phyloP scores from a whole-genome alignment of 2,329 filamentous ascomycete genomes.

The Hawksworthiomyces lignivorus region DNA sequence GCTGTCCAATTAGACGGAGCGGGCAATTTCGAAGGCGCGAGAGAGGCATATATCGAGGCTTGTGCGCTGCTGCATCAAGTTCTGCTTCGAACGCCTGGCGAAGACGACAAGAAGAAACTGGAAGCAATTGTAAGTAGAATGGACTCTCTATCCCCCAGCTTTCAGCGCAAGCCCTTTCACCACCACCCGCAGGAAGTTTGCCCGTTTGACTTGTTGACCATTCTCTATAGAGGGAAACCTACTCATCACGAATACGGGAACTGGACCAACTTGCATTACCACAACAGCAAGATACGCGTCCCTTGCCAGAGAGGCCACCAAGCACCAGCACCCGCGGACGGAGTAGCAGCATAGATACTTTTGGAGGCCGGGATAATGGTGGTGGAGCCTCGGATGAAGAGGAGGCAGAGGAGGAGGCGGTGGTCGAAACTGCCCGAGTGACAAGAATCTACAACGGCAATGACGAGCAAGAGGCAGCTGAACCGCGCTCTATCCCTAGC shows the following conservation, averaged over 20 bases:
- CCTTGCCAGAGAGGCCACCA: constrained; percentile 62
- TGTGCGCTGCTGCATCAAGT: constrained; percentile 84
- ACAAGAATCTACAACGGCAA: constrained; percentile 41
- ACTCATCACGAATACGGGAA: constrained; percentile 83
- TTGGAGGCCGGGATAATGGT: constrained; percentile 20
- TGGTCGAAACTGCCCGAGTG: constrained; percentile 45
- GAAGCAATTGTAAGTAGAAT: constrained; percentile 71
- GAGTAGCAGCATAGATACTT: constrained; percentile 18
- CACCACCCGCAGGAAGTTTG: too few species aligned
- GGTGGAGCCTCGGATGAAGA: background rate
- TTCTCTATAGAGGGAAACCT: constrained; percentile 65
- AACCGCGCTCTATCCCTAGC: constrained; percentile 17
- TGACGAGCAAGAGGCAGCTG: constrained; percentile 11
- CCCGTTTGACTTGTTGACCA: background rate
- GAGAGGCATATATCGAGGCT: constrained; percentile 84
- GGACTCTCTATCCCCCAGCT: too few species aligned
- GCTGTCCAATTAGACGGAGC: constrained; percentile 95
- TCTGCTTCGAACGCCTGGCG: constrained; percentile 71
- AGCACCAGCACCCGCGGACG: constrained; percentile 31
- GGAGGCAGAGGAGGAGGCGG: constrained; percentile 25
- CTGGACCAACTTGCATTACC: constrained; percentile 62
- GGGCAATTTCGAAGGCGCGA: constrained; percentile 85
- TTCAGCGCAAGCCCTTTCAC: too few species aligned
- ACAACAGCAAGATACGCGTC: constrained; percentile 55
- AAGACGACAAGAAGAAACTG: constrained; percentile 83